Evolutionary conservation across 768 basidiomycete genomes (phyloP), one percentile per base, ranked within the genome.

Genomic region (Omphalotus guepiniiformis): DNA sequence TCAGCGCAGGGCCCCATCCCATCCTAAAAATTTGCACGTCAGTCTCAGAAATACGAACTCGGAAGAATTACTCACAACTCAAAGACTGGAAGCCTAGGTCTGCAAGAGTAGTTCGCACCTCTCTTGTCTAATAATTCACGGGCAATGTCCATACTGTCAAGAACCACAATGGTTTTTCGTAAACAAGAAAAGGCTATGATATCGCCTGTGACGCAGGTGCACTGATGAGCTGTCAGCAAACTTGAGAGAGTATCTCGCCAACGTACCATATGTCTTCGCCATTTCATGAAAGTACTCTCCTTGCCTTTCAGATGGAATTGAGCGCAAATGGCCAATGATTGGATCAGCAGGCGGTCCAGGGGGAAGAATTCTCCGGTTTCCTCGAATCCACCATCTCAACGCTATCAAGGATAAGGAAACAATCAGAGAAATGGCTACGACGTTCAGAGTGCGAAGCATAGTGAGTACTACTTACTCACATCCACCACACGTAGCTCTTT

Each of bases 101-200:
- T 57, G 39, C 63, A 62, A 21, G 58, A 61, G 48, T 74, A 76
- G 19, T 67, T 70, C 13, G 54, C 37, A 16, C 66, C 64, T 29
- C 70, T 55, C 39, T 64, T 71, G 28, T 75, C 73, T 15, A 74
- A 60, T 15, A 76, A 63, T 9, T 76, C 75, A 12, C 51, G 52
- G 1, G 67, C 69, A 8, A 66, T 61, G 36, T 71, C 52, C 1
- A 58, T 47, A 9, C 63, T 64, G 48, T 72, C 69, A 42, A 75
- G 22, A 8, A 66, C 40, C 19, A 66, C 50, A 16, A 61, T 53
- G 1, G 55, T 39, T 27, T 37, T 43, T 11, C 61, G 60, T 4
- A 56, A 50, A 16, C n/a, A n/a, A n/a, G n/a, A n/a, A n/a, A n/a
- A n/a, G n/a, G n/a, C n/a, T n/a, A n/a, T n/a, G n/a, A n/a, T n/a